Evolutionary conservation across 495 filamentous ascomycete species (phyloP), one percentile per base, ranked within the genome.

Genomic region (Patellaria atrata): DNA sequence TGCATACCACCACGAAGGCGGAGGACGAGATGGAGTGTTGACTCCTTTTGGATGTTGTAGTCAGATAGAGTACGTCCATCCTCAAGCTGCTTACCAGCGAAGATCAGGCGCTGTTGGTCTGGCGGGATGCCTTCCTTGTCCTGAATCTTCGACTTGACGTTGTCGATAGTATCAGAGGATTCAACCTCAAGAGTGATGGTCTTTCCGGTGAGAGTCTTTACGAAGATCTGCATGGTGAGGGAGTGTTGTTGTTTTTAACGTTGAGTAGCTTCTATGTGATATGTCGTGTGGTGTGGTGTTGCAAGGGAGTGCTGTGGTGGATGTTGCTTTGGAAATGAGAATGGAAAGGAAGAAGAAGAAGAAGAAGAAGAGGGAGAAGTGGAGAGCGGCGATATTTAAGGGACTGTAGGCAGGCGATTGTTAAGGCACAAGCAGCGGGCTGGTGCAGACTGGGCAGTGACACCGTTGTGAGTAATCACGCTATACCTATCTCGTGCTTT

Each of bases 171-270:
- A 52, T 96, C 87, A 40, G 77, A 84, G 39, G 83, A 92, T 70
- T 96, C 87, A 13, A 96, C 89, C 82, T 96, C 87, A 53, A 96
- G 75, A 50, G 87, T 96, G 71, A 96, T 96, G 67, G 87, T 96
- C 81, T 96, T 96, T 59, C 87, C 87, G 35, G 87, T 96, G 46
- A 94, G 70, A 47, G 84, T 93, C 76, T 93, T 93, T 47, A 94
- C 85, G 63, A 94, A 94, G 70, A 94, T 92, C 70, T 94, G 85
- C 85, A 94, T 94, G 60, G 41, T 71, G 45, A 24, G 26, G 42
- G 40, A 34, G 39, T 39, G 30, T 32, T 35, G 24, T 21, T 44
- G 40, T 20, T n/a, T n/a, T n/a, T n/a, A n/a, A n/a, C n/a, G n/a
- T 10, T 38, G 31, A 13, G 32, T 19, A 20, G 27, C 17, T 19